A percentile compares a stretch with the other conserved stretches of the same genome.
These are phyloP conservation scores for Colletotrichum sp. DNA, from an alignment of 2,329 filamentous ascomycete genomes.

Conservation along the genomic window DNA sequence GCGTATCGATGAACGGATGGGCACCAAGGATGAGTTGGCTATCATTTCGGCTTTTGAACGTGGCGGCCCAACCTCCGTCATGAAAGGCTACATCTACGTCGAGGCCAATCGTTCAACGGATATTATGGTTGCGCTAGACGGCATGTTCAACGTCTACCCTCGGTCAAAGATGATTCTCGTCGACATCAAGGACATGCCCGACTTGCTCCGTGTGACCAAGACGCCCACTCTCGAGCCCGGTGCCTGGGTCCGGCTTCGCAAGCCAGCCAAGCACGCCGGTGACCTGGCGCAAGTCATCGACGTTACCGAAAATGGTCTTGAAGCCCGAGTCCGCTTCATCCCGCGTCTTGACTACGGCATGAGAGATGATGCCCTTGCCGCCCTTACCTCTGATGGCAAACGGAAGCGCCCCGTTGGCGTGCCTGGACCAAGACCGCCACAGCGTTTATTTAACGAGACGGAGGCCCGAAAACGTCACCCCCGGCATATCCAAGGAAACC, in stretches of 20 bases:
- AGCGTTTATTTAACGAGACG: conserved; percentile 88
- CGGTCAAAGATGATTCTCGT: conserved; percentile 86
- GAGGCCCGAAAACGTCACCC: conserved; percentile 91
- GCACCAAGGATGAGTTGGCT: conserved; percentile 79
- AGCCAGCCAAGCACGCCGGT: conserved; percentile 80
- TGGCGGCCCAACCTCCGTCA: conserved; percentile 74
- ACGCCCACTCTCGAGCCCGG: conserved; percentile 84
- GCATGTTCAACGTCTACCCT: conserved; percentile 88
- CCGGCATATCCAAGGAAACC: conserved; percentile 66
- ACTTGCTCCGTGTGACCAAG: conserved; percentile 89
- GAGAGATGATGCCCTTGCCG: conserved; percentile 71
- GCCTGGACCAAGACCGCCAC: conserved; percentile 76
- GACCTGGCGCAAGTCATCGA: conserved; percentile 93
- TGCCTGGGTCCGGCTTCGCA: conserved; percentile 88
- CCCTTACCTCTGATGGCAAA: conserved; percentile 66
- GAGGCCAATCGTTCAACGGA: conserved; percentile 89
- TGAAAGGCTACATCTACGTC: conserved; percentile 95
- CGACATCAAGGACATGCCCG: conserved; percentile 96
- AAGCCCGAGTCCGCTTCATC: conserved; percentile 85
- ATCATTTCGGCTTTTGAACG: conserved; percentile 94
- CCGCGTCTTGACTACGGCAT: conserved; percentile 91
- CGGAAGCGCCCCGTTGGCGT: conserved; percentile 73
- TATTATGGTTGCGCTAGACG: conserved; percentile 81
- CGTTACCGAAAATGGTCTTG: conserved; percentile 90
- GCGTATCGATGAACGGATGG: conserved; percentile 79